These are phyloP conservation scores for Echeveria elegans DNA, from an alignment of 164 flowering plant species.

Conservation along the genomic window DNA sequence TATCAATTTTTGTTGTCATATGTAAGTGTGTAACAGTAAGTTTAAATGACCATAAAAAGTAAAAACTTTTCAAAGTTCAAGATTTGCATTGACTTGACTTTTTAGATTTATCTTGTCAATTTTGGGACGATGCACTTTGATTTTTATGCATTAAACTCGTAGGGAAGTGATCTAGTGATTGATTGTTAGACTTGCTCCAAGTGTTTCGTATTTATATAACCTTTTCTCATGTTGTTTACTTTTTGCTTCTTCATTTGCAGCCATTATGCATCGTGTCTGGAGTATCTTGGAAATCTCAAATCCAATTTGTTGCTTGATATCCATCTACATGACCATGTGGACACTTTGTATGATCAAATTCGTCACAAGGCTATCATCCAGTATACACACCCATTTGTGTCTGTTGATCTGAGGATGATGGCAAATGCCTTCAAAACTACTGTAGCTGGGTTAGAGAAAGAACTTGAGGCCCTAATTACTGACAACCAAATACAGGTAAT, in stretches of 20 bases:
- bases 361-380: constrained; percentile 95
- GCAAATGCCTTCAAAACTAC: constrained; percentile 93
- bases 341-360: constrained; percentile 72
- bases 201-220: background rate
- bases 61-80: no score
- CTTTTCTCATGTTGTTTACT: background rate
- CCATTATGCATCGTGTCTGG: constrained; percentile 88
- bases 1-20: no score
- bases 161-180: no score
- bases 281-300: constrained; percentile 80
- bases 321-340: constrained; percentile 90
- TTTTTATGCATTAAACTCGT: no score
- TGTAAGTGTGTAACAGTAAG: no score
- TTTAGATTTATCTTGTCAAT: no score
- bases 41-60: no score
- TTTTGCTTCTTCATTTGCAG: constrained; percentile 34
- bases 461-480: constrained; percentile 88
- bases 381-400: constrained; percentile 90
- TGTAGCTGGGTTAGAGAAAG: constrained; percentile 77
- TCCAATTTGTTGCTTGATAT: constrained; percentile 80
- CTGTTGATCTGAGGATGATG: constrained; percentile 90
- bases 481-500: constrained; percentile 89
- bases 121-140: no score
- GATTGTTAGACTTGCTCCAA: background rate
- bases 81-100: no score